Evolutionary conservation across 2,329 filamentous ascomycete species (phyloP), one percentile per base, ranked within the genome.

Genomic region (Stylonectria norvegica): DNA sequence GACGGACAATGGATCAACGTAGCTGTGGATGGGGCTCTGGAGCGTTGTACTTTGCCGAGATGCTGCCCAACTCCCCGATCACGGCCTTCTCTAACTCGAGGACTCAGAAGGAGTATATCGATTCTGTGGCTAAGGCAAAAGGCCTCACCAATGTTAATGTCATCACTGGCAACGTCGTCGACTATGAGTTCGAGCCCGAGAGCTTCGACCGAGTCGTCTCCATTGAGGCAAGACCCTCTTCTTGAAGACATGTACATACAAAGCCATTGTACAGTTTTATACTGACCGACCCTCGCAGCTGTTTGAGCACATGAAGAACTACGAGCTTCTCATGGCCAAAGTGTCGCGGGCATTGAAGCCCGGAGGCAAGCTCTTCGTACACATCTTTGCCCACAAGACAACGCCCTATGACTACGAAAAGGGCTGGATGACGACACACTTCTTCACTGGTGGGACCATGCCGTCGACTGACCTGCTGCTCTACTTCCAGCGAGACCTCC

Each of bases 261-360:
- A 3, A 20, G 19, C n/a, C n/a, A n/a, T n/a, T n/a, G n/a, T n/a
- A n/a, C n/a, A n/a, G n/a, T n/a, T n/a, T 10, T 17, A 11, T 5
- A 22, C 22, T 44, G 17, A 34, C 20, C 33, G 15, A 39, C 7
- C 15, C 5, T 7, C 4, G 7, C 14, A 85, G 71, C 70, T 86
- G 10, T 86, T 87, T 55, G 83, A 86, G 59, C 83, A 86, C 61
- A 86, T 86, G 82, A 86, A 86, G 60, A 86, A 86, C 61, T 86
- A 86, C 61, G 75, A 82, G 47, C 65, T 79, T 10, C 72, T 86
- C 17, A 76, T 86, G 66, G 71, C 73, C 30, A 86, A 86, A 60
- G 65, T 86, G 12, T 57, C 71, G 4, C 67, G 72, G 20, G 72
- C 80, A 3, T 65, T 86, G 38, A 81, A 76, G 49, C 75, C 79